Evolutionary conservation across 1,139 yeast species (phyloP).

Genomic region (Taphrina flavorubra): DNA sequence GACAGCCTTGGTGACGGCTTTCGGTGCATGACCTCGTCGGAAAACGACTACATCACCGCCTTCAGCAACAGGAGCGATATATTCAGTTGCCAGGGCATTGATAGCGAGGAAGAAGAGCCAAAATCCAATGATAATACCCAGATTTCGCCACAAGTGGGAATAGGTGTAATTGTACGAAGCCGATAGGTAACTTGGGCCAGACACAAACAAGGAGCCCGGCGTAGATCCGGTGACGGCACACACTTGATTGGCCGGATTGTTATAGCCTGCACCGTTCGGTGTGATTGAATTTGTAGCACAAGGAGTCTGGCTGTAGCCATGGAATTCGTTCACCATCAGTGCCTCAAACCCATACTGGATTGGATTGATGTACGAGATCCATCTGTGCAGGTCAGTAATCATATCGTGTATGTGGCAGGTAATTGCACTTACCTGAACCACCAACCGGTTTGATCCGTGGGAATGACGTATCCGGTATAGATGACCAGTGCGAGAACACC

Average conservation of each 20-base stretch:
- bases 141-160: conserved; percentile 80
- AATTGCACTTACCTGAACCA: conserved; percentile 31
- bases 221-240: conserved; percentile 70
- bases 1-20: conserved; percentile 52
- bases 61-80: conserved; percentile 74
- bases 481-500: conserved; percentile 61
- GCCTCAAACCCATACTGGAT: conserved; percentile 64
- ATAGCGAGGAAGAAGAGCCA: conserved; percentile 61
- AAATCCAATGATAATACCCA: conserved; percentile 70
- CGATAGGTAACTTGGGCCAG: conserved; percentile 64
- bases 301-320: conserved; percentile 56
- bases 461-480: conserved; percentile 66
- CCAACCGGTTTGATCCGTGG: conserved; percentile 50
- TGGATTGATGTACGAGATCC: conserved; percentile 67
- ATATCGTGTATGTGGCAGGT: conserved; percentile 27
- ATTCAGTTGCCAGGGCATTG: conserved; percentile 66
- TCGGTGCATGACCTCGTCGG: conserved; percentile 54
- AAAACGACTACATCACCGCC: conserved; percentile 83
- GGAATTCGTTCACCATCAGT: conserved; percentile 65
- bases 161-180: conserved; percentile 59
- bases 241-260: conserved; percentile 55
- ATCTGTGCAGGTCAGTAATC: conserved; percentile 57
- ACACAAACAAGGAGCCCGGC: conserved; percentile 62
- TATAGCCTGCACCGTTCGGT: conserved; percentile 56
- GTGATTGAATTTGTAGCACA: conserved; percentile 56